Evolutionary conservation across 2,329 filamentous ascomycete species (phyloP).

Genomic region (Coniella vitis): DNA sequence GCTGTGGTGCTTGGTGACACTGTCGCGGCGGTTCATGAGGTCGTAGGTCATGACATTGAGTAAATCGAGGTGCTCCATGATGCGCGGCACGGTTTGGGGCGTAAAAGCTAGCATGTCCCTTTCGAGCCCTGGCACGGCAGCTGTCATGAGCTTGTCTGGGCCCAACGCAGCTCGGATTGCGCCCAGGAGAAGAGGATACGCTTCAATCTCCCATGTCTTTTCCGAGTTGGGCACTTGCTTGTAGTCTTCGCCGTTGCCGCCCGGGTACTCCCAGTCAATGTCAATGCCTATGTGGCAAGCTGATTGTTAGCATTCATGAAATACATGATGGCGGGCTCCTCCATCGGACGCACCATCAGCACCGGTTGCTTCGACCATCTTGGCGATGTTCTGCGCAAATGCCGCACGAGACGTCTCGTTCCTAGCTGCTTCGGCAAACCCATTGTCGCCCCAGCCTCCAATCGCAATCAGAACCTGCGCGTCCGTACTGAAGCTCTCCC

Average conservation of each 20-base stretch:
- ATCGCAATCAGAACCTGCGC: slow-evolving; percentile 65
- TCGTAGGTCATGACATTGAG: slow-evolving; percentile 56
- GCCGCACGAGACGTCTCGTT: slow-evolving; percentile 42
- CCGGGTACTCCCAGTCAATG: slow-evolving; percentile 59
- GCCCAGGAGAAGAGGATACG: slow-evolving; percentile 54
- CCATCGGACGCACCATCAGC: slow-evolving; percentile 53
- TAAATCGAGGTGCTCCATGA: slow-evolving; percentile 56
- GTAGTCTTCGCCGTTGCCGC: slow-evolving; percentile 65
- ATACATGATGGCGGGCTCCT: slow-evolving; percentile 12
- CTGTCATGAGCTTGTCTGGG: slow-evolving; percentile 52
- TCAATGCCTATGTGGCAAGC: slow-evolving; percentile 36
- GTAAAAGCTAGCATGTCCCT: slow-evolving; percentile 65
- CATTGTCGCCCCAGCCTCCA: slow-evolving; percentile 66
- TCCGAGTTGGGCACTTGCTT: slow-evolving; percentile 51
- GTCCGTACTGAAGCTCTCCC: slow-evolving; percentile 38
- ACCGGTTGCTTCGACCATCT: slow-evolving; percentile 53
- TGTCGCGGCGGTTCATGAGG: slow-evolving; percentile 66
- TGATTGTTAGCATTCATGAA: neutral
- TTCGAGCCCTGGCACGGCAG: slow-evolving; percentile 57
- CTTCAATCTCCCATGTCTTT: slow-evolving; percentile 53
- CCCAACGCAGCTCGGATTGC: slow-evolving; percentile 54
- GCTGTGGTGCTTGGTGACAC: slow-evolving; percentile 56
- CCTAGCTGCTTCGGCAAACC: slow-evolving; percentile 53
- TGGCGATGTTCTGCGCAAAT: slow-evolving; percentile 58
- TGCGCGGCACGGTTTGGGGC: slow-evolving; percentile 45